Conservation (phyloP, 208 protist species). For the Leishmania gerbilli region DNA sequence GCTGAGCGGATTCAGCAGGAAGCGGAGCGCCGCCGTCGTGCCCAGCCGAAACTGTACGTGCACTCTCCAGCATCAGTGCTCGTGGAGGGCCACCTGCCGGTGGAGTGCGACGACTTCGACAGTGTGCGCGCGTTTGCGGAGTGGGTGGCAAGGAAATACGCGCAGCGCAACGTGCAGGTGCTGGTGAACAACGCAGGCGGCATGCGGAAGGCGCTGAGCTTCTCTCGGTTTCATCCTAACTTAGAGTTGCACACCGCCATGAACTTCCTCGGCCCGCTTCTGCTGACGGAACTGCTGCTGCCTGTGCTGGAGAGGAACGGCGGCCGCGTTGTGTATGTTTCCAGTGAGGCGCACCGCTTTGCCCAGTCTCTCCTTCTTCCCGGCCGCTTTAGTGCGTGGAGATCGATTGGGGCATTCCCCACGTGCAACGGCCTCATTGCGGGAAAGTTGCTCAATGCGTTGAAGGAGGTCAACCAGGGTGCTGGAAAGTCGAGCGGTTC, state of each 20-base stretch:
- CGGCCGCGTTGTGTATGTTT: conserved; percentile 85
- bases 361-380: conserved; percentile 54
- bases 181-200: conserved; percentile 90
- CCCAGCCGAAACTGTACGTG: conserved; percentile 34
- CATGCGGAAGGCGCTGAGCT: conserved; percentile 59
- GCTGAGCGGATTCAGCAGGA: conserved; percentile 45
- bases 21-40: conserved; percentile 36
- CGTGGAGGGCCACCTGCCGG: conserved; percentile 52
- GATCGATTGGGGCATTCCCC: conserved; percentile 3
- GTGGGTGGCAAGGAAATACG: conserved; percentile 52
- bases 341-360: conserved; percentile 77
- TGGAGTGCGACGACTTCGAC: conserved; percentile 85
- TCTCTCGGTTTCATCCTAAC: conserved; percentile 46
- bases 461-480: conserved; percentile 71
- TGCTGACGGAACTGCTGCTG: conserved; percentile 86
- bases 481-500: conserved; percentile 37
- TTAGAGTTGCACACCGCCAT: conserved; percentile 84
- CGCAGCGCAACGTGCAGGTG: conserved; percentile 66
- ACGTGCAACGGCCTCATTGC: conserved; percentile 26
- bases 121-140: conserved; percentile 62
- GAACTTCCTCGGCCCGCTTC: conserved; percentile 83
- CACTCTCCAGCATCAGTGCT: conserved; percentile 46
- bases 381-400: conserved; percentile 19
- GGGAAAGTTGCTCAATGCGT: conserved; percentile 53
- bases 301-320: conserved; percentile 63